These are phyloP conservation scores for Colletotrichum sansevieriae DNA, from an alignment of 2,329 filamentous ascomycete species.

Conservation along the genomic window DNA sequence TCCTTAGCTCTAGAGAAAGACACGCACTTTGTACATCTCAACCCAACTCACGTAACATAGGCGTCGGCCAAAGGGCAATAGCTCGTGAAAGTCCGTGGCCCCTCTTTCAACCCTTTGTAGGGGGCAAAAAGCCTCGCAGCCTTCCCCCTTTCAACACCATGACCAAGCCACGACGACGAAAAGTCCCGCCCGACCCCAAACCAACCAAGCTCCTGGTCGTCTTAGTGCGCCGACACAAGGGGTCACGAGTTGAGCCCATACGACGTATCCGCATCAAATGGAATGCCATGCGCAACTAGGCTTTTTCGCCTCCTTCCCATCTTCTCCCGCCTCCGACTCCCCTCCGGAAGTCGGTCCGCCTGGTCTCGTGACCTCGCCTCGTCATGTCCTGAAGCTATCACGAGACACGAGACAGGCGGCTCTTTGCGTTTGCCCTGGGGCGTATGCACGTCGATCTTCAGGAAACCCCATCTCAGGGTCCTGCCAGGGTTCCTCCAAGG, in stretches of 20 bases:
- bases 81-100: background rate
- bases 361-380: constrained; percentile 29
- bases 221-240: constrained; percentile 12
- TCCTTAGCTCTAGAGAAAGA: background rate
- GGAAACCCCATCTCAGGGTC: constrained; percentile 27
- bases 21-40: background rate
- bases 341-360: background rate
- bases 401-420: constrained; percentile 20
- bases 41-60: background rate
- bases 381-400: constrained; percentile 32
- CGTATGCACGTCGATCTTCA: constrained; percentile 10
- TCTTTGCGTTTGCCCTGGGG: constrained; percentile 12
- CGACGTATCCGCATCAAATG: background rate
- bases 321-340: background rate
- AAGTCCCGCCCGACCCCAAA: background rate
- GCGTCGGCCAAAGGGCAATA: background rate
- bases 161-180: constrained; percentile 1
- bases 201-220: background rate
- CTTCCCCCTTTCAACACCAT: background rate
- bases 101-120: background rate
- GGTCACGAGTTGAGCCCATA: constrained; percentile 12
- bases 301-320: background rate
- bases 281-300: background rate
- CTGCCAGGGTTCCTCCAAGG: constrained; percentile 14
- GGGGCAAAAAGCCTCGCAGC: background rate